phyloP scores from a whole-genome alignment of 768 basidiomycete species.

The Boletus subcaerulescens region DNA sequence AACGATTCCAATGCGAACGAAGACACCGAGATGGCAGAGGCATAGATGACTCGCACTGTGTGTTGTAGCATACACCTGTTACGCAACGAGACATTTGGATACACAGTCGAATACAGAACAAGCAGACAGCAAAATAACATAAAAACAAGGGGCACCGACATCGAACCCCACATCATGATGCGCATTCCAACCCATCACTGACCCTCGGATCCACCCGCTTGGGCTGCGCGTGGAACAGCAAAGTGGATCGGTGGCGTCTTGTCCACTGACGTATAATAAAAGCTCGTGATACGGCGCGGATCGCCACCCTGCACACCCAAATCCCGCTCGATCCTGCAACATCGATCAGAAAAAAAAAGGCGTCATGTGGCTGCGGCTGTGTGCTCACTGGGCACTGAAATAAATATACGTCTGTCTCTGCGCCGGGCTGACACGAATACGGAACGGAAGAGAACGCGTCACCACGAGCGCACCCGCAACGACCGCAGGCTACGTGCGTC shows the following conservation, averaged over 20 bases:
- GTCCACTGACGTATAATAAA: slow-evolving; percentile 34
- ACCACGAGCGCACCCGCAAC: slow-evolving; percentile 41
- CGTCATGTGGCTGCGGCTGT: no score
- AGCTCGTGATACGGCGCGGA: slow-evolving; percentile 32
- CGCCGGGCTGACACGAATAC: slow-evolving; percentile 39
- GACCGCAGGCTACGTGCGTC: slow-evolving; percentile 28
- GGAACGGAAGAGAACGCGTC: slow-evolving; percentile 38
- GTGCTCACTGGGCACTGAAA: slow-evolving; percentile 41
- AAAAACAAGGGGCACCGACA: not conserved
- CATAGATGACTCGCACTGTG: slow-evolving; percentile 14
- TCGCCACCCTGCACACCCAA: slow-evolving; percentile 14
- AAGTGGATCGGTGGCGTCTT: slow-evolving; percentile 35
- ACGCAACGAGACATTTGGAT: not conserved
- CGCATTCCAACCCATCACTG: slow-evolving; percentile 4
- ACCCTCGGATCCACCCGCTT: not conserved
- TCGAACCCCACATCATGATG: not conserved
- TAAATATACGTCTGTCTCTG: slow-evolving; percentile 31
- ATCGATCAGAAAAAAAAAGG: not conserved
- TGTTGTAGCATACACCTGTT: slow-evolving; percentile 1
- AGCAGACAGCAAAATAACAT: not conserved
- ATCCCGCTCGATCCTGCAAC: slow-evolving; percentile 26
- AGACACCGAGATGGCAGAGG: slow-evolving; percentile 56
- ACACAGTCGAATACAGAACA: not conserved
- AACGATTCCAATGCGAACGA: slow-evolving; percentile 39
- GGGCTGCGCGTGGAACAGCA: slow-evolving; percentile 9